These are phyloP conservation scores for Musa troglodytarum DNA, from an alignment of 176 grass and related monocot species.

Conservation along the genomic window DNA sequence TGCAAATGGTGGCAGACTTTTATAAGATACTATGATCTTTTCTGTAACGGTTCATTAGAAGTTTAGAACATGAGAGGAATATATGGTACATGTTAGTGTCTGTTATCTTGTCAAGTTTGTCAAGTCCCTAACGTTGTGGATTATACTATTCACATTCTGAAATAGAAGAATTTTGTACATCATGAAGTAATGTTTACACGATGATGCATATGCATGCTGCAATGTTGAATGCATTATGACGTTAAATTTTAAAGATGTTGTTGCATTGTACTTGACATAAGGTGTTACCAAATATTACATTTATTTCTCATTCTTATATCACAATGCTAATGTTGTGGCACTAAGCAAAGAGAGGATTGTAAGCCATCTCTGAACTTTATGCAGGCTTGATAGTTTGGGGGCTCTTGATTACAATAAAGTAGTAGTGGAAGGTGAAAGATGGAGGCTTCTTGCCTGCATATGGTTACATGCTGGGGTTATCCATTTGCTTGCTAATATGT, in stretches of 20 bases:
- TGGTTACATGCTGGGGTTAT: conserved; percentile 24
- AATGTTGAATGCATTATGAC: no score
- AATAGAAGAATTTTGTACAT: no score
- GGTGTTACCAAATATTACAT: not conserved
- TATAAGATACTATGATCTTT: no score
- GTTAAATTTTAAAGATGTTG: not conserved
- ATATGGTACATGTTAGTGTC: no score
- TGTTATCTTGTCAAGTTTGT: no score
- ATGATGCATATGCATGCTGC: no score
- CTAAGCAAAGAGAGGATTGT: not conserved
- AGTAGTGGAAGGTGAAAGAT: conserved; percentile 6
- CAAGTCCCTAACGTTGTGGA: no score
- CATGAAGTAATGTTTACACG: no score
- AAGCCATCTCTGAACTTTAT: not conserved
- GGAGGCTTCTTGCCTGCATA: conserved; percentile 16
- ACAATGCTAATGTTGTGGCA: not conserved
- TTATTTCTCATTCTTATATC: not conserved
- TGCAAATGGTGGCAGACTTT: no score
- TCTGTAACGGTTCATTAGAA: no score
- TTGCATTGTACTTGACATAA: not conserved
- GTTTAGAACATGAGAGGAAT: no score
- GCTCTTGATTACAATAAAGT: conserved; percentile 15
- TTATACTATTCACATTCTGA: no score
- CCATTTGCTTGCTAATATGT: conserved; percentile 20
- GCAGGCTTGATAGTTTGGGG: conserved; percentile 17